Conservation (phyloP, 2,329 filamentous ascomycete genomes). For the Lizonia empirigonia region DNA sequence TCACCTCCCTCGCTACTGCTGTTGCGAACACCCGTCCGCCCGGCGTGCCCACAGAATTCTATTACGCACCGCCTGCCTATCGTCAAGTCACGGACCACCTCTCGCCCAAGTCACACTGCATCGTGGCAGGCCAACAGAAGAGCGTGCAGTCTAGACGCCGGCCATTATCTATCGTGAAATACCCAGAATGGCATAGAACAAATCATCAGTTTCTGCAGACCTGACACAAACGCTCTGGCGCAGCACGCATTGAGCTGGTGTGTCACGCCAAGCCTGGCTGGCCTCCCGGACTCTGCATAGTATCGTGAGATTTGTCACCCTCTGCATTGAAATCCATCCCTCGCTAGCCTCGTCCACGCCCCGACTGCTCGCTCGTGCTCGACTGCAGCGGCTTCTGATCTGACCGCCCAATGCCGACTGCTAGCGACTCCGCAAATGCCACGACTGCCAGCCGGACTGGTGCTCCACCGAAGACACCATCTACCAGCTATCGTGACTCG, state of each 20-base stretch:
- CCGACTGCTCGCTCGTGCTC: conserved; percentile 28
- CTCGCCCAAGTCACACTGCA: conserved; percentile 13
- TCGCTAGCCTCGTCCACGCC: conserved; percentile 29
- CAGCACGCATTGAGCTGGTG: conserved; percentile 26
- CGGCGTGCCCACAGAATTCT: conserved; percentile 6
- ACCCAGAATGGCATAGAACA: conserved; percentile 37
- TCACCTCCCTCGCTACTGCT: conserved; percentile 4
- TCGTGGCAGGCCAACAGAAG: conserved; percentile 21
- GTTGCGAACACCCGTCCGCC: background rate
- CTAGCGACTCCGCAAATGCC: conserved; percentile 38
- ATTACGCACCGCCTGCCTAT: conserved; percentile 14
- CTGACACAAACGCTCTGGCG: conserved; percentile 28
- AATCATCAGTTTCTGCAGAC: conserved; percentile 30
- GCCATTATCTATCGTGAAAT: conserved; percentile 42
- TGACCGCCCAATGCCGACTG: conserved; percentile 40
- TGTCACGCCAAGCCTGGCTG: conserved; percentile 25
- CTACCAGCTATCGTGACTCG: conserved; percentile 41
- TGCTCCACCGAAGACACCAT: conserved; percentile 25
- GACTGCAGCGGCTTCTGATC: conserved; percentile 21
- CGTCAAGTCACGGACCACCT: conserved; percentile 13
- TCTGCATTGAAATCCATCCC: conserved; percentile 17
- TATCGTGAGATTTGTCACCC: conserved; percentile 15
- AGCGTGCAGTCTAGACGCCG: conserved; percentile 32
- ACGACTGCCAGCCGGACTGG: conserved; percentile 34
- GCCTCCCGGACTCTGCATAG: conserved; percentile 6